Conservation (phyloP, 1,284 basidiomycete species). For the Cutaneotrichosporon sp. region DNA sequence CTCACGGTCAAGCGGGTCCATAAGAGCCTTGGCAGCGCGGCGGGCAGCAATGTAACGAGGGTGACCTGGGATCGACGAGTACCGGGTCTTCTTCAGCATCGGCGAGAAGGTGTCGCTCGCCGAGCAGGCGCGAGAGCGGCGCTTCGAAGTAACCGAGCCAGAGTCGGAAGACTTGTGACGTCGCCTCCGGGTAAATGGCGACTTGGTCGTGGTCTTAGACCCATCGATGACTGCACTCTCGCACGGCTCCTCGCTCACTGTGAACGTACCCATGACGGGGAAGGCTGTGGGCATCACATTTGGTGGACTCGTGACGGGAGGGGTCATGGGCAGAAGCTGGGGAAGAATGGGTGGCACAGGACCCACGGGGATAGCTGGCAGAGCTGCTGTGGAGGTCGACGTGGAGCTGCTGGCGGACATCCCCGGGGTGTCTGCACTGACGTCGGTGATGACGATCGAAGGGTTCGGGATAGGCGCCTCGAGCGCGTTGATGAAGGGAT, state of each 20-base stretch:
- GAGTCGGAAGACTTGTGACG: constrained; percentile 27
- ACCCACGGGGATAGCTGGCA: no score
- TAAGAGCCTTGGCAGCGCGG: constrained; percentile 23
- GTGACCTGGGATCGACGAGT: constrained; percentile 47
- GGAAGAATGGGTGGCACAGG: constrained; percentile 9
- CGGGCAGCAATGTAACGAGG: constrained; percentile 39
- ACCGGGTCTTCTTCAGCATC: constrained; percentile 30
- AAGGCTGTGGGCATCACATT: constrained; percentile 2
- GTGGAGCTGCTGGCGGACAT: constrained; percentile 23
- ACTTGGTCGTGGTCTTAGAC: constrained; percentile 39
- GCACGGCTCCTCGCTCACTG: constrained; percentile 33
- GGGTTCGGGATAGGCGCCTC: constrained; percentile 13
- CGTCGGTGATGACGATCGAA: constrained; percentile 27
- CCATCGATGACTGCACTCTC: constrained; percentile 45
- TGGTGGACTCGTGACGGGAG: constrained; percentile 4
- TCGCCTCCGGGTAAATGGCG: constrained; percentile 41
- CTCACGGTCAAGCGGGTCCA: constrained; percentile 30
- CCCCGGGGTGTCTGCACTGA: constrained; percentile 17
- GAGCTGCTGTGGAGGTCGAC: neutral
- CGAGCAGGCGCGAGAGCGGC: constrained; percentile 18
- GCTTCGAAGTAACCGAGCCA: constrained; percentile 24
- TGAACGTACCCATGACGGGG: constrained; percentile 41
- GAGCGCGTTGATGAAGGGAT: neutral
- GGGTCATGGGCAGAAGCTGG: constrained; percentile 2
- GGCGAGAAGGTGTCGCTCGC: constrained; percentile 32